Conservation (phyloP, 306 rosid species). For the Vigna trinervia region DNA sequence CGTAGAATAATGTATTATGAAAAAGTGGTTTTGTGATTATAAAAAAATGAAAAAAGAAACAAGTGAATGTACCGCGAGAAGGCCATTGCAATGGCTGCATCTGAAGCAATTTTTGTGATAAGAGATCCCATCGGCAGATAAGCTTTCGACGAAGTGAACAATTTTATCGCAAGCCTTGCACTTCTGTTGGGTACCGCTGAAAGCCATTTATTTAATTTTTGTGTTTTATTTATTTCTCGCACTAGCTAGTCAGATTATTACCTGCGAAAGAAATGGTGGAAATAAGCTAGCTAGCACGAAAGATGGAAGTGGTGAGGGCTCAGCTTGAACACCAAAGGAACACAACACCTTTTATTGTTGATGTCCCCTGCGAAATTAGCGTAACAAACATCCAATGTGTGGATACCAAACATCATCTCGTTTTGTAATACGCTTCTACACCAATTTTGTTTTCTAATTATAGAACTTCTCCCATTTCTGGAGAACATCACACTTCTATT, state of each 20-base stretch:
- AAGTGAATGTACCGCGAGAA: constrained; percentile 55
- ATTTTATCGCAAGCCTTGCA: constrained; percentile 81
- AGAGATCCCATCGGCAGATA: constrained; percentile 64
- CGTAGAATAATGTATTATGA: no score
- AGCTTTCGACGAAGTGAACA: constrained; percentile 64
- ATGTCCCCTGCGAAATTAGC: constrained; percentile 9
- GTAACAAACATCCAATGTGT: constrained; percentile 40
- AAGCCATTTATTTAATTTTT: constrained; percentile 50
- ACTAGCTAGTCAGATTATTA: constrained; percentile 28
- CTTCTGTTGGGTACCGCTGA: constrained; percentile 82
- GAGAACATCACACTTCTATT: no score
- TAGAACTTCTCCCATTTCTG: background rate
- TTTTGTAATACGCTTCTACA: background rate
- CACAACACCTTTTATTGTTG: constrained; percentile 40
- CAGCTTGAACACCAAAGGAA: constrained; percentile 25
- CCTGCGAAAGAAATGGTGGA: constrained; percentile 22
- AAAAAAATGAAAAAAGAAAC: background rate
- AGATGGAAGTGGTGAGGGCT: constrained; percentile 23
- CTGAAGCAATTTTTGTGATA: constrained; percentile 76
- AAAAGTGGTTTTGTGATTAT: no score
- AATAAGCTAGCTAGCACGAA: constrained; percentile 10
- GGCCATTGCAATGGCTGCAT: constrained; percentile 77
- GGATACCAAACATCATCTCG: constrained; percentile 43
- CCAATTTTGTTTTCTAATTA: constrained; percentile 18
- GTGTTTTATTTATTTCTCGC: background rate